These are phyloP conservation scores for Phytopythium chamaehyphon DNA, from an alignment of 352 stramenopile species.

Conservation along the genomic window DNA sequence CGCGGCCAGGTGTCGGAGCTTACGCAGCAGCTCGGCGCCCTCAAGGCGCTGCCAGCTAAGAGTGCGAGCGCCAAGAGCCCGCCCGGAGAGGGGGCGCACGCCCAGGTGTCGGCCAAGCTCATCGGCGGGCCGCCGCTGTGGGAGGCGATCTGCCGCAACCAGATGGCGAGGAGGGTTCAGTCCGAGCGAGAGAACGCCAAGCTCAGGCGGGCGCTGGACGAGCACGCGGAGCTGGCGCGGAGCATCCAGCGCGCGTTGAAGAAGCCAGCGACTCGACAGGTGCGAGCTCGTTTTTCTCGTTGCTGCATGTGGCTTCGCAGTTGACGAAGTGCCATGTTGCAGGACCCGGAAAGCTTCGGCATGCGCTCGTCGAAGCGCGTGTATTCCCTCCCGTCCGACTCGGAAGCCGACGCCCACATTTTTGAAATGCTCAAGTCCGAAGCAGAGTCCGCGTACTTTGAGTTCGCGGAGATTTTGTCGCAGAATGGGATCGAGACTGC, in stretches of 20 bases:
- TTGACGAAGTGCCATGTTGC: neutral
- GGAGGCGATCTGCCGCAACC: constrained; percentile 15
- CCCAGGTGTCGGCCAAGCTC: neutral
- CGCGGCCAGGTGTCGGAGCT: constrained; percentile 27
- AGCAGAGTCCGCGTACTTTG: constrained; percentile 8
- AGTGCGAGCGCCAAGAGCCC: neutral
- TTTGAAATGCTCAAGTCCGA: constrained; percentile 8
- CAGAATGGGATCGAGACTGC: constrained; percentile 6
- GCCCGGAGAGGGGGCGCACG: neutral
- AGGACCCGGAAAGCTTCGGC: constrained; percentile 9
- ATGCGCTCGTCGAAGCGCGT: constrained; percentile 5
- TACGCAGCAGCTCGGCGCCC: constrained; percentile 16
- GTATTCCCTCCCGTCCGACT: neutral
- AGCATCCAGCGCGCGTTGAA: constrained; percentile 19
- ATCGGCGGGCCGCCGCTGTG: constrained; percentile 9
- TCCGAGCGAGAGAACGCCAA: constrained; percentile 13
- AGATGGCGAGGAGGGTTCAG: constrained; percentile 9
- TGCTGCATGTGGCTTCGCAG: too few species aligned
- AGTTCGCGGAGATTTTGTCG: constrained; percentile 13
- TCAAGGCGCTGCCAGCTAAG: constrained; percentile 4
- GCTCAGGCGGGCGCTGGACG: constrained; percentile 25
- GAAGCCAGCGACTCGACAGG: constrained; percentile 11
- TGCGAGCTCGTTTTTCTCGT: neutral
- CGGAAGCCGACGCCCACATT: constrained; percentile 6
- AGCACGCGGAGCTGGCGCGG: constrained; percentile 27